Percentiles rank a stretch among this genome's conserved stretches.
These are phyloP conservation scores for Cyberlindnera mycetangii DNA, from an alignment of 805 yeast species.

Conservation along the genomic window DNA sequence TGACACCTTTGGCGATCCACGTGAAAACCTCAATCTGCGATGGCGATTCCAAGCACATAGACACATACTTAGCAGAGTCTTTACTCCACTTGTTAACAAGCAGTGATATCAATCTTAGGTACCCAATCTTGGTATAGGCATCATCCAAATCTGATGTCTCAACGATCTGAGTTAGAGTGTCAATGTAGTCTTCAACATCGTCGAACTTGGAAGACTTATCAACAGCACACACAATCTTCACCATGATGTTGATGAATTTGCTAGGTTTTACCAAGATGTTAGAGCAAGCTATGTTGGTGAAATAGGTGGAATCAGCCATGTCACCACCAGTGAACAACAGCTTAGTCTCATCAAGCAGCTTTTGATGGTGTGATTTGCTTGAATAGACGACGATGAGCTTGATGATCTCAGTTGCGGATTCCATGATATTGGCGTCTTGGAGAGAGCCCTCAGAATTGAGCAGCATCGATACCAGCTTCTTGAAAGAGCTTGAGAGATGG, in stretches of 20 bases:
- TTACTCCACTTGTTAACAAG: conserved; percentile 53
- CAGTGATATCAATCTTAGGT: conserved; percentile 53
- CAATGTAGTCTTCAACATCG: conserved; percentile 16
- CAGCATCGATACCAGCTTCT: conserved; percentile 14
- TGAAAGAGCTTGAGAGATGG: conserved; percentile 18
- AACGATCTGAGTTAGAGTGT: conserved; percentile 12
- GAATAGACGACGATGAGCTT: conserved; percentile 35
- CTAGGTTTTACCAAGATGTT: conserved; percentile 29
- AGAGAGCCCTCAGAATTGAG: conserved; percentile 9
- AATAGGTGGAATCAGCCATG: conserved; percentile 12
- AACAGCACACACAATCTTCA: conserved; percentile 48
- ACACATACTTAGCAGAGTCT: conserved; percentile 1
- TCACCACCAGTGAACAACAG: conserved; percentile 33
- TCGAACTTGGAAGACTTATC: conserved; percentile 40
- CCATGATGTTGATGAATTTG: conserved; percentile 1
- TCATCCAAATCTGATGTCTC: conserved; percentile 11
- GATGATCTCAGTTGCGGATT: conserved; percentile 31
- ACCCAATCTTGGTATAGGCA: conserved; percentile 41
- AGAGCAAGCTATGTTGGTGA: conserved; percentile 22
- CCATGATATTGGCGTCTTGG: conserved; percentile 21
- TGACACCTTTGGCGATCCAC: conserved; percentile 73
- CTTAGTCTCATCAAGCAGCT: conserved; percentile 37
- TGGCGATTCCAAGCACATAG: conserved; percentile 13
- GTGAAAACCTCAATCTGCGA: conserved; percentile 49
- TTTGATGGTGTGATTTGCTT: conserved; percentile 38